phyloP scores from a whole-genome alignment of 2,329 filamentous ascomycete genomes.

The Aspergillus amoenus region DNA sequence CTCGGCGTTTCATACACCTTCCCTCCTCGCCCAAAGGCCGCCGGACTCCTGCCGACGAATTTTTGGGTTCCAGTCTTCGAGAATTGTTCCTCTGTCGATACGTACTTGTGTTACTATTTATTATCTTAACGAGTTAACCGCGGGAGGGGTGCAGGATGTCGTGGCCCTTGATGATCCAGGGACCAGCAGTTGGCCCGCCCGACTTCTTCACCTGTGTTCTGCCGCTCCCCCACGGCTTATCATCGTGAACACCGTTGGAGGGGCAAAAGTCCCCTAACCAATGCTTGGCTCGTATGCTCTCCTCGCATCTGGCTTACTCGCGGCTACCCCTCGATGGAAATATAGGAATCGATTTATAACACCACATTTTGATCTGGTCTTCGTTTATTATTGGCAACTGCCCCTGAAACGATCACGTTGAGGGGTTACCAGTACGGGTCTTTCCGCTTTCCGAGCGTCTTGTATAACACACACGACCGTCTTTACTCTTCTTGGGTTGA shows the following conservation, averaged over 20 bases:
- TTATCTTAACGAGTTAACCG: background rate
- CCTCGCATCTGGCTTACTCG: background rate
- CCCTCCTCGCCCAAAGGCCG: background rate
- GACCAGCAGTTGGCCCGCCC: background rate
- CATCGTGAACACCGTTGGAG: background rate
- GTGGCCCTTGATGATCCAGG: background rate
- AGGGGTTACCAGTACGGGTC: background rate
- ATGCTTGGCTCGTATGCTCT: slow-evolving; percentile 6
- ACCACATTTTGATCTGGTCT: background rate
- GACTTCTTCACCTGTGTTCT: background rate
- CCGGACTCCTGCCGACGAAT: background rate
- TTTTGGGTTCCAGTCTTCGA: background rate
- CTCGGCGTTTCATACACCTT: slow-evolving; percentile 1
- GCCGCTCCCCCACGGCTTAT: slow-evolving; percentile 10
- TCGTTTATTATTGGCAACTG: too few species aligned
- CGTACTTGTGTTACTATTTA: background rate
- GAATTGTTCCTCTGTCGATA: background rate
- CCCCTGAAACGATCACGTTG: too few species aligned
- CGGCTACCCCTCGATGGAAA: background rate
- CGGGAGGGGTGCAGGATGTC: background rate
- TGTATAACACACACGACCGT: background rate
- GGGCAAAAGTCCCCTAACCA: background rate
- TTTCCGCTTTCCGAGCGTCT: background rate
- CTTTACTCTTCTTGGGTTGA: background rate
- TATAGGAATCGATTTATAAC: background rate